These are phyloP conservation scores for Escovopsis sp. DNA, from an alignment of 2,329 filamentous ascomycete genomes.

Conservation along the genomic window DNA sequence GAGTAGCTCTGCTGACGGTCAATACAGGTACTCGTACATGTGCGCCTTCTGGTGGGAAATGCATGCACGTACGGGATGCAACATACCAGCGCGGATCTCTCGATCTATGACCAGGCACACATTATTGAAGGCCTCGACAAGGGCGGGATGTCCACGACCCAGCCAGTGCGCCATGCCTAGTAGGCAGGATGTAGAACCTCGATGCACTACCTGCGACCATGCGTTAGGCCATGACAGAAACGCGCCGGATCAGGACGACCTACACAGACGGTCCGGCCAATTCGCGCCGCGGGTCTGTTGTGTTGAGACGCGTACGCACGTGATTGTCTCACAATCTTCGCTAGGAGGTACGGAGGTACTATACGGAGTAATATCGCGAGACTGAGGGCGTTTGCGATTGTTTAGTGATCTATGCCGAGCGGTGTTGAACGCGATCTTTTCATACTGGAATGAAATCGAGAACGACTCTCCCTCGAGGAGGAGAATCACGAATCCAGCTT, in stretches of 20 bases:
- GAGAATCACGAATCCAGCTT: too few relatives aligned
- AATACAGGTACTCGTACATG: conserved; percentile 3
- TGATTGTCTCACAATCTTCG: background rate
- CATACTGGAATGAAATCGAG: too few relatives aligned
- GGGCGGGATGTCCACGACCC: conserved; percentile 21
- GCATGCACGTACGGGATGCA: background rate
- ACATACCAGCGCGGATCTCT: conserved; percentile 22
- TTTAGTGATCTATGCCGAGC: too few relatives aligned
- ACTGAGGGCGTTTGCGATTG: too few relatives aligned
- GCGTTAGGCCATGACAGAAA: too few relatives aligned
- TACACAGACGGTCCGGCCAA: background rate
- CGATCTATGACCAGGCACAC: conserved; percentile 26
- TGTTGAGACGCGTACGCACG: conserved; percentile 3
- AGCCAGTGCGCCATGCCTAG: conserved; percentile 25
- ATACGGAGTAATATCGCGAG: too few relatives aligned
- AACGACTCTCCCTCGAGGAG: too few relatives aligned
- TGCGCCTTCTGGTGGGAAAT: background rate
- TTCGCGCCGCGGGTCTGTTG: background rate
- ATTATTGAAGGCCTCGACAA: conserved; percentile 25
- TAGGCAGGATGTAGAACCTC: too few relatives aligned
- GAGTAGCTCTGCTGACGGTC: conserved; percentile 3
- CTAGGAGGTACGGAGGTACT: too few relatives aligned
- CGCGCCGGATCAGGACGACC: too few relatives aligned
- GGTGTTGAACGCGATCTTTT: too few relatives aligned
- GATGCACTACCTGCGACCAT: too few relatives aligned